Base-by-base conservation (phyloP, 768 basidiomycete species). In the Ramaria rubella region DNA sequence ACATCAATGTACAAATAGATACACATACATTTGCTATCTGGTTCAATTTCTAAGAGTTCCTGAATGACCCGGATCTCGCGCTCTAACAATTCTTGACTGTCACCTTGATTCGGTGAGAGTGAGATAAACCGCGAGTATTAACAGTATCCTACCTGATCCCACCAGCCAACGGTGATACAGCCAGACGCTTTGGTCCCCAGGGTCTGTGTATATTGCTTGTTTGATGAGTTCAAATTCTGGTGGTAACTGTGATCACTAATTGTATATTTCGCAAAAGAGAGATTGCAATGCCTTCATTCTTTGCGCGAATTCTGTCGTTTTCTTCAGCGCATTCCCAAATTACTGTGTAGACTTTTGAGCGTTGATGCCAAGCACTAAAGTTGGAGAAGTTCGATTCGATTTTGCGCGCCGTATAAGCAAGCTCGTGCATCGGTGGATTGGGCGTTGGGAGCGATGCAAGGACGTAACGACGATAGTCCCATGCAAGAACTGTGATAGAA, bases 311-410 rank as follows among this genome's bases (percentile, higher is more conserved):
- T 77, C 73, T 54, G 85, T 78, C 12, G 81, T 64, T 26, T 59
- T 77, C 73, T 17, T 80, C 82, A 29, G 68, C 52, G 21, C 48
- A 59, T 31, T 75, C 76, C 87, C 90, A 92, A 17, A 94, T 65
- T 3, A 75, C 77, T 0, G 76, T 66, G 27, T 90, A 74, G 7
- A 93, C 75, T 65, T 93, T 95, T 1, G 92, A 90, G 31, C 96
- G 83, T 63, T 96, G 94, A 69, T 99, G 96, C 96, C 96, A 99
- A 21, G 96, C 96, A 60, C 93, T 95, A 68, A 96, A 98, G 68
- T 99, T 98, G 31, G 92, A 95, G 67, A 98, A 94, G 65, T 91
- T 97, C 49, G 86, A 75, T 69, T 89, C 86, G 61, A 99, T 98
- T 76, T 97, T 98, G 58, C 79, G 81, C 43, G 80, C 83, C 2